Conservation (phyloP, 2,329 filamentous ascomycete genomes). For the Teratosphaeria destructans region DNA sequence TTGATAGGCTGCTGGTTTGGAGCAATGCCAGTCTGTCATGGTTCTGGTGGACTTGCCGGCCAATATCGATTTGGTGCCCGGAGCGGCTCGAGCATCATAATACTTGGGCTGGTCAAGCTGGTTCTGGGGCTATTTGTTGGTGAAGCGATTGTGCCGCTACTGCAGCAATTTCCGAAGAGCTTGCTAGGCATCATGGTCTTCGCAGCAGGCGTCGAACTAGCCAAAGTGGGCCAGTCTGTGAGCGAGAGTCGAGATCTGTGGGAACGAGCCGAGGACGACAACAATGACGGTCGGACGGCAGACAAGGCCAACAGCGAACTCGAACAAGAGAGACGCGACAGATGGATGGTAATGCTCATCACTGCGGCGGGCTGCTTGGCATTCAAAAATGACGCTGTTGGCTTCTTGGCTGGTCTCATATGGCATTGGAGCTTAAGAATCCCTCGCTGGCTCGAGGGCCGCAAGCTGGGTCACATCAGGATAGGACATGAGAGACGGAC, state of each 20-base stretch:
- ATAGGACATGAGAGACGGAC: slow-evolving; percentile 5
- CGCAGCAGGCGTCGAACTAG: slow-evolving; percentile 77
- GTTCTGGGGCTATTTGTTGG: slow-evolving; percentile 66
- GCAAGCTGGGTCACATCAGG: slow-evolving; percentile 7
- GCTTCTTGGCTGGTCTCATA: slow-evolving; percentile 70
- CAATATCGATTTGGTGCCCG: slow-evolving; percentile 88
- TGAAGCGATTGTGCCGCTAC: slow-evolving; percentile 58
- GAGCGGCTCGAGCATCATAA: slow-evolving; percentile 70
- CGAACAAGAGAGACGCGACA: slow-evolving; percentile 58
- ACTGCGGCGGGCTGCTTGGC: slow-evolving; percentile 74
- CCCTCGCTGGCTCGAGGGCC: slow-evolving; percentile 9
- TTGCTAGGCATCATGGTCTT: slow-evolving; percentile 82
- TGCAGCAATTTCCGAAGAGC: slow-evolving; percentile 63
- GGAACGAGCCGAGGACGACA: slow-evolving; percentile 30
- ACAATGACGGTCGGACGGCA: slow-evolving; percentile 13
- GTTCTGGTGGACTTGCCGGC: slow-evolving; percentile 79
- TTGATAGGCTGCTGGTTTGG: slow-evolving; percentile 81
- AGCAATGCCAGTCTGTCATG: slow-evolving; percentile 91
- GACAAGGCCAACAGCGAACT: slow-evolving; percentile 44
- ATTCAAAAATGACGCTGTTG: slow-evolving; percentile 82
- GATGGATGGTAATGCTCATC: slow-evolving; percentile 84
- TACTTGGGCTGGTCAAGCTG: slow-evolving; percentile 69
- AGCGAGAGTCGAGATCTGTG: slow-evolving; percentile 59
- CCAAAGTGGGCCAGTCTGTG: slow-evolving; percentile 72
- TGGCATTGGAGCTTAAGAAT: slow-evolving; percentile 58